Evolutionary conservation across 768 basidiomycete genomes (phyloP).

Genomic region (Mrakia blollopis): DNA sequence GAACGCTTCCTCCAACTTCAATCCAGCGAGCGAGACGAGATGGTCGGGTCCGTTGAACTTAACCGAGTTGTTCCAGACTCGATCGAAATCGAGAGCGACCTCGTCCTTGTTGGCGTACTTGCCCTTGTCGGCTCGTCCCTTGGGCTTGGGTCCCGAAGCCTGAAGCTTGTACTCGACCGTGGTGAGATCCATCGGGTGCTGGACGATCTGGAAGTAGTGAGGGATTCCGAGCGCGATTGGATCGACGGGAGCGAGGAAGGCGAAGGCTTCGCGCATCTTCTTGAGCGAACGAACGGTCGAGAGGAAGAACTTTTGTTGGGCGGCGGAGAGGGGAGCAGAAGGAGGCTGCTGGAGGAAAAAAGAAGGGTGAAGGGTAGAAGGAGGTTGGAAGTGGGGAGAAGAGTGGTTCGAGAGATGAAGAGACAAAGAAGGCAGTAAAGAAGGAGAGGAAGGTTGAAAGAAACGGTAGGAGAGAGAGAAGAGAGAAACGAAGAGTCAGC

Average conservation of each 20-base stretch:
- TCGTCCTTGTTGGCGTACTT: slow-evolving; percentile 67
- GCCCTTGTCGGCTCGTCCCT: slow-evolving; percentile 52
- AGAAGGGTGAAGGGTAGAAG: background rate
- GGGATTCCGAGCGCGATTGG: slow-evolving; percentile 63
- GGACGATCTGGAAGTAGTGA: slow-evolving; percentile 81
- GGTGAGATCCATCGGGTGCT: slow-evolving; percentile 86
- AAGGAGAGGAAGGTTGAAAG: background rate
- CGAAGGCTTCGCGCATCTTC: slow-evolving; percentile 73
- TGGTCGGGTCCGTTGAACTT: slow-evolving; percentile 94
- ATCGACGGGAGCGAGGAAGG: slow-evolving; percentile 87
- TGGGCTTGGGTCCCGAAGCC: slow-evolving; percentile 61
- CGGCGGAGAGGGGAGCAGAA: slow-evolving; percentile 50
- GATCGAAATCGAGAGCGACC: slow-evolving; percentile 75
- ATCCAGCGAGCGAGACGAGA: slow-evolving; percentile 68
- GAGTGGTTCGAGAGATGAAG: background rate
- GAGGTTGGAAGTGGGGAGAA: background rate
- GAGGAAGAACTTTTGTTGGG: slow-evolving; percentile 73
- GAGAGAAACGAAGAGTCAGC: slow-evolving; percentile 1
- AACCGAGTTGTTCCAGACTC: slow-evolving; percentile 80
- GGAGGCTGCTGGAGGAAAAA: background rate
- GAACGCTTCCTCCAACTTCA: slow-evolving; percentile 73
- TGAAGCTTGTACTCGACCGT: slow-evolving; percentile 83
- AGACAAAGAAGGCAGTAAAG: background rate
- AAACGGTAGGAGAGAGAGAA: background rate
- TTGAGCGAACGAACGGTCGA: slow-evolving; percentile 75